A percentile compares a stretch with the other conserved stretches of the same genome.
phyloP scores from a whole-genome alignment of 352 stramenopile genomes.

The Phytophthora sansomeana region DNA sequence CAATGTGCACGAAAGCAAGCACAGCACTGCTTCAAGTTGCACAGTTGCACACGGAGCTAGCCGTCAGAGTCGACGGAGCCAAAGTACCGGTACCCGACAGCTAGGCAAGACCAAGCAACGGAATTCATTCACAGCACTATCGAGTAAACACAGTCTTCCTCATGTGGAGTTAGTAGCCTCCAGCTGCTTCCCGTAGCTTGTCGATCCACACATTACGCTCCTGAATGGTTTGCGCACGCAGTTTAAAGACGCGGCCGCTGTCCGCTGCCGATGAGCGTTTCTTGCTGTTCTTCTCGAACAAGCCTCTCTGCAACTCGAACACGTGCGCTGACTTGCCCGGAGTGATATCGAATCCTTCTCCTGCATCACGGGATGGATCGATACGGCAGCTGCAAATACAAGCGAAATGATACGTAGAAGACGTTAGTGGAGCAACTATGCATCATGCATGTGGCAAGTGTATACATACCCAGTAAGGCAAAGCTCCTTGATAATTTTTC shows the following conservation, averaged over 20 bases:
- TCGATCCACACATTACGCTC: constrained; percentile 86
- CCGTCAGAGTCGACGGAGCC: constrained; percentile 1
- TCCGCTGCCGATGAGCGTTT: constrained; percentile 77
- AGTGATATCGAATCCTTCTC: constrained; percentile 87
- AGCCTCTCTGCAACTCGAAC: constrained; percentile 73
- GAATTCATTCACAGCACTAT: constrained; percentile 16
- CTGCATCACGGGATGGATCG: constrained; percentile 75
- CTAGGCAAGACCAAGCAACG: not conserved
- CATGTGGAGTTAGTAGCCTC: constrained; percentile 39
- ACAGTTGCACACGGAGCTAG: constrained; percentile 9
- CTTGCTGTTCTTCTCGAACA: constrained; percentile 87
- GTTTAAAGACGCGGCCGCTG: constrained; percentile 81
- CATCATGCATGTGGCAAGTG: too few relatives aligned
- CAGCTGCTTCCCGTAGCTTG: constrained; percentile 67
- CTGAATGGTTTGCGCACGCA: constrained; percentile 85
- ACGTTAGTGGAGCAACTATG: not conserved
- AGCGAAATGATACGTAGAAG: not conserved
- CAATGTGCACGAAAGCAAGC: not conserved
- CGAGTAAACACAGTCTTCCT: not conserved
- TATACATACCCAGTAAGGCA: constrained; percentile 70
- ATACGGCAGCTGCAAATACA: constrained; percentile 59
- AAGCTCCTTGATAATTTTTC: constrained; percentile 88
- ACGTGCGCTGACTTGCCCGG: constrained; percentile 73
- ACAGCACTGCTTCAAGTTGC: constrained; percentile 6
- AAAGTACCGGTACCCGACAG: constrained; percentile 4